phyloP scores from a whole-genome alignment of 1,284 basidiomycete genomes.

The Moesziomyces sp. region DNA sequence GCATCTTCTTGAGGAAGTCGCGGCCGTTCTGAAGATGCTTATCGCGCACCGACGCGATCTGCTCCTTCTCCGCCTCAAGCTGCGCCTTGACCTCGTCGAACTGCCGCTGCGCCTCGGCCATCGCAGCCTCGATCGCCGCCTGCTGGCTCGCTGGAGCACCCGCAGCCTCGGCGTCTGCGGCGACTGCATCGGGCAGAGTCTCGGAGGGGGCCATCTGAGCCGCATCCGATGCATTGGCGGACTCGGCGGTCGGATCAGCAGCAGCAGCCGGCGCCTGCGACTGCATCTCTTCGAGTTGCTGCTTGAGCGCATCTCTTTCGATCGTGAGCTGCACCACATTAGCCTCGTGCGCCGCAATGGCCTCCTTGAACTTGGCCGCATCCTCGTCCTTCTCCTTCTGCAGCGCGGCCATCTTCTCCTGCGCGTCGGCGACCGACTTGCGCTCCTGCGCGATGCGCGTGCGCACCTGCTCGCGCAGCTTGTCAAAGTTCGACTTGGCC shows the following conservation, averaged over 20 bases:
- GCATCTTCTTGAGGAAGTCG: conserved; percentile 42
- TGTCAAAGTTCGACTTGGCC: conserved; percentile 55
- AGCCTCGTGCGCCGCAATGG: conserved; percentile 35
- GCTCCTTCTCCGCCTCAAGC: conserved; percentile 42
- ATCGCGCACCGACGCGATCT: conserved; percentile 27
- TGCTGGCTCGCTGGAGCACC: conserved; percentile 18
- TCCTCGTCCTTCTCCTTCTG: conserved; percentile 67
- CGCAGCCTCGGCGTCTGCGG: conserved; percentile 23
- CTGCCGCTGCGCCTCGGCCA: conserved; percentile 50
- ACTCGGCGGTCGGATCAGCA: conserved; percentile 27
- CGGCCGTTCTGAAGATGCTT: conserved; percentile 50
- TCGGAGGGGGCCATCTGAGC: conserved; percentile 31
- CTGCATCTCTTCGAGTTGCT: conserved; percentile 53
- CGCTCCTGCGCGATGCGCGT: conserved; percentile 55
- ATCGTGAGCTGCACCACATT: conserved; percentile 29
- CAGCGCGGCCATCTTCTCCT: conserved; percentile 68
- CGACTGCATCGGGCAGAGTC: conserved; percentile 29
- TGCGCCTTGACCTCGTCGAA: conserved; percentile 52
- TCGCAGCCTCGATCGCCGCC: conserved; percentile 34
- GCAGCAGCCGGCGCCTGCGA: conserved; percentile 25
- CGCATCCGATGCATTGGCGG: conserved; percentile 10
- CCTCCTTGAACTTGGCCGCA: conserved; percentile 35
- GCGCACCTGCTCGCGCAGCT: conserved; percentile 59
- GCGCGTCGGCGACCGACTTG: conserved; percentile 60
- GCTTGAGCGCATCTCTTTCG: conserved; percentile 66